phyloP scores from a whole-genome alignment of 352 stramenopile species.

The Pythium chondricola region DNA sequence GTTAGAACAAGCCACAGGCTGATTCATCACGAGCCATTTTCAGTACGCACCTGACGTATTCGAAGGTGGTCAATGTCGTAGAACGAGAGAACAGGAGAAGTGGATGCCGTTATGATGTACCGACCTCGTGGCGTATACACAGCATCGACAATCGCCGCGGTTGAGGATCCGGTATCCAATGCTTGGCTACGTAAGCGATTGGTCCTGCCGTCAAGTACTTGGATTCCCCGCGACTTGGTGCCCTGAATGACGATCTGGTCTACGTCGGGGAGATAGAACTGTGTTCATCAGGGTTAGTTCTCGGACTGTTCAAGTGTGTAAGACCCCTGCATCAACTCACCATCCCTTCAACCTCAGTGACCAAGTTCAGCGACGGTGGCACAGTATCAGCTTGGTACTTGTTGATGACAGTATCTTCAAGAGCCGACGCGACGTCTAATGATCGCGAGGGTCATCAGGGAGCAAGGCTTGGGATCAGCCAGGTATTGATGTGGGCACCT shows the following conservation, averaged over 20 bases:
- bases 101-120: slow-evolving; percentile 42
- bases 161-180: not conserved
- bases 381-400: slow-evolving; percentile 26
- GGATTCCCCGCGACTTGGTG: slow-evolving; percentile 26
- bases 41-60: slow-evolving; percentile 32
- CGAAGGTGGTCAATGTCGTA: slow-evolving; percentile 44
- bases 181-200: slow-evolving; percentile 8
- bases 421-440: slow-evolving; percentile 7
- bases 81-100: slow-evolving; percentile 42
- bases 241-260: slow-evolving; percentile 37
- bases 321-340: no score
- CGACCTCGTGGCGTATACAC: slow-evolving; percentile 33
- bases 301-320: not conserved
- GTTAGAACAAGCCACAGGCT: no score
- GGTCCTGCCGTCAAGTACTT: slow-evolving; percentile 26
- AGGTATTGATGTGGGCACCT: not conserved
- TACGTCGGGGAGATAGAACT: slow-evolving; percentile 14
- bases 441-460: no score
- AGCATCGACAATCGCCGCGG: slow-evolving; percentile 28
- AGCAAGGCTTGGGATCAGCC: no score
- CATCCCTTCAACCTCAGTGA: slow-evolving; percentile 38
- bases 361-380: slow-evolving; percentile 24
- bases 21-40: no score
- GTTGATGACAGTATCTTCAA: slow-evolving; percentile 19
- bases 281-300: slow-evolving; percentile 11